Percentiles rank a stretch among this genome's conserved stretches.
These are phyloP conservation scores for Tuber brumale DNA, from an alignment of 495 filamentous ascomycete species.

Conservation along the genomic window DNA sequence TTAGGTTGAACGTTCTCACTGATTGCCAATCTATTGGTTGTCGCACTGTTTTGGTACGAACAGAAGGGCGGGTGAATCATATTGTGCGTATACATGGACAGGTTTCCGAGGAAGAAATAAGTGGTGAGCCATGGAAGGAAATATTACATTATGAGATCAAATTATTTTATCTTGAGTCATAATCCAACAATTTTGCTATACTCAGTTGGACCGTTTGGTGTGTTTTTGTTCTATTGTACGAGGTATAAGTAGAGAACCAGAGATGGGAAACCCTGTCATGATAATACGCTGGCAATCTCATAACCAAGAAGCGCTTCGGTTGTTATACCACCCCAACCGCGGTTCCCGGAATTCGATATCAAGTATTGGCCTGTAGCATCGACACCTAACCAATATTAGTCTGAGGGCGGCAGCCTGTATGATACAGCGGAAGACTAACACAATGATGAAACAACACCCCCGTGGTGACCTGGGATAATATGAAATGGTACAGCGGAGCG, in stretches of 20 bases:
- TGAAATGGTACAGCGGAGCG: slow-evolving; percentile 73
- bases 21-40: not conserved
- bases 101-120: not conserved
- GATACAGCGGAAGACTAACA: slow-evolving; percentile 23
- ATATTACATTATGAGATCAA: not conserved
- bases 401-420: not conserved
- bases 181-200: too few species aligned
- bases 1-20: not conserved
- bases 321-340: slow-evolving; percentile 86
- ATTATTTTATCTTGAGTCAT: not conserved
- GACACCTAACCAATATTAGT: slow-evolving; percentile 56
- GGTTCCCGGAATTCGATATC: slow-evolving; percentile 79
- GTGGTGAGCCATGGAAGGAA: too few species aligned
- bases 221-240: not conserved
- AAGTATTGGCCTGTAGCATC: slow-evolving; percentile 86
- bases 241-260: not conserved
- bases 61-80: not conserved
- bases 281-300: slow-evolving; percentile 60
- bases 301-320: slow-evolving; percentile 93
- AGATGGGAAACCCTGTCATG: not conserved
- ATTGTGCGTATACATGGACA: not conserved
- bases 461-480: too few species aligned
- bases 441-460: slow-evolving; percentile 75
- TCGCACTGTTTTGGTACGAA: not conserved
- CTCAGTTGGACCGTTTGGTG: not conserved